Percentiles rank a stretch among this genome's conserved stretches.
Evolutionary conservation across 306 rosid species (phyloP).

Genomic region (Cicer judaicum): DNA sequence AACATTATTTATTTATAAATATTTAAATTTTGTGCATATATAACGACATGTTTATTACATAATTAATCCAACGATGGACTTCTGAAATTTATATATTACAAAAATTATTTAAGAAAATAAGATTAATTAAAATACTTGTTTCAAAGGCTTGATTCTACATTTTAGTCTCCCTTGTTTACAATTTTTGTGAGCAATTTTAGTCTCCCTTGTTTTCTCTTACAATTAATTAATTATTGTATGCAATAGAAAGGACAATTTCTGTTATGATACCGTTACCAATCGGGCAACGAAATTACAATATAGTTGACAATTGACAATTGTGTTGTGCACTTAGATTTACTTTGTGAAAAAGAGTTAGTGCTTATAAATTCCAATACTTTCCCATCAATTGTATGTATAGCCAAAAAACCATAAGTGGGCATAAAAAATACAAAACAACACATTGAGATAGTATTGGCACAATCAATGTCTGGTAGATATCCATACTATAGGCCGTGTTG

Average conservation of each 20-base stretch:
- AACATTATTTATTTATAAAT: too few species aligned
- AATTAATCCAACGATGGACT: too few species aligned
- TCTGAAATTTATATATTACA: too few species aligned
- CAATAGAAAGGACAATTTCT: slow-evolving; percentile 6
- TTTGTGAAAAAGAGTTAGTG: slow-evolving; percentile 13
- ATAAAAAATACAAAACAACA: slow-evolving; percentile 41
- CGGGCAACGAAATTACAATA: neutral
- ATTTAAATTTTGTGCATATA: too few species aligned
- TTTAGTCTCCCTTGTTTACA: too few species aligned
- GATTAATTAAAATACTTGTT: too few species aligned
- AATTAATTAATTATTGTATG: too few species aligned
- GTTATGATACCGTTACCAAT: slow-evolving; percentile 5
- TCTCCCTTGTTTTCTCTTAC: too few species aligned
- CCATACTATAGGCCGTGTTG: slow-evolving; percentile 46
- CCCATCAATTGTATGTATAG: slow-evolving; percentile 35
- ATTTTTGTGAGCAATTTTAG: too few species aligned
- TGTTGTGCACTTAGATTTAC: slow-evolving; percentile 30
- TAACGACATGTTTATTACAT: too few species aligned
- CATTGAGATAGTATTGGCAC: slow-evolving; percentile 44
- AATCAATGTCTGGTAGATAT: slow-evolving; percentile 57
- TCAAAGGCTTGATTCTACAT: too few species aligned
- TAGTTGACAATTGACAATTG: neutral
- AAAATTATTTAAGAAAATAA: too few species aligned
- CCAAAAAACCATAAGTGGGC: slow-evolving; percentile 48
- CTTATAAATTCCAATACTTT: slow-evolving; percentile 15